phyloP scores from a whole-genome alignment of 75 land plant species.

The Pinus albicaulis region DNA sequence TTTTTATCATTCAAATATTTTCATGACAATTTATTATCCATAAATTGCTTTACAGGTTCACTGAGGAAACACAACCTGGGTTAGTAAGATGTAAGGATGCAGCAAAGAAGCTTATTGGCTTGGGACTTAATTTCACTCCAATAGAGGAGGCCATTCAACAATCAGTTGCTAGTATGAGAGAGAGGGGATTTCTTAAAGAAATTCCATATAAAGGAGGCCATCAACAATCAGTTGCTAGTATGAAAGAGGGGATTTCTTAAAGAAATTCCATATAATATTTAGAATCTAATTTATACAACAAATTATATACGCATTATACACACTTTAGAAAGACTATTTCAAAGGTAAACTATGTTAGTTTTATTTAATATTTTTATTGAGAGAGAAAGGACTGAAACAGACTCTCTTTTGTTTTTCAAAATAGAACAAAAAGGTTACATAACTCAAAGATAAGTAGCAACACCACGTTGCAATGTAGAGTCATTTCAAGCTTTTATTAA shows the following conservation, averaged over 20 bases:
- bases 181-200: slow-evolving; percentile 30
- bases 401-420: too few species aligned
- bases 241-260: slow-evolving; percentile 39
- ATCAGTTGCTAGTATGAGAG: slow-evolving; percentile 36
- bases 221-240: slow-evolving; percentile 37
- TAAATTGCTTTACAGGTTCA: slow-evolving; percentile 27
- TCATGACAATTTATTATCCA: not conserved
- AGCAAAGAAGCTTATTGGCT: slow-evolving; percentile 44
- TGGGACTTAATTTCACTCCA: slow-evolving; percentile 47
- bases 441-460: too few species aligned
- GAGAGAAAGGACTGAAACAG: too few species aligned
- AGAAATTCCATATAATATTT: not conserved
- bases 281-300: too few species aligned
- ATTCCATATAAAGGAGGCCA: slow-evolving; percentile 45
- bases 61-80: slow-evolving; percentile 54
- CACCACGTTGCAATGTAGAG: too few species aligned
- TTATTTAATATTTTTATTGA: too few species aligned
- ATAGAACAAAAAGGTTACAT: too few species aligned
- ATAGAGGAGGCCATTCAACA: slow-evolving; percentile 51
- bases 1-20: too few species aligned
- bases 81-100: slow-evolving; percentile 43
- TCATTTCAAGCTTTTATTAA: too few species aligned
- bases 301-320: too few species aligned
- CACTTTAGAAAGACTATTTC: too few species aligned
- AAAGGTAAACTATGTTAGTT: too few species aligned